phyloP scores from a whole-genome alignment of 2,329 filamentous ascomycete genomes.

The Beauveria australis region DNA sequence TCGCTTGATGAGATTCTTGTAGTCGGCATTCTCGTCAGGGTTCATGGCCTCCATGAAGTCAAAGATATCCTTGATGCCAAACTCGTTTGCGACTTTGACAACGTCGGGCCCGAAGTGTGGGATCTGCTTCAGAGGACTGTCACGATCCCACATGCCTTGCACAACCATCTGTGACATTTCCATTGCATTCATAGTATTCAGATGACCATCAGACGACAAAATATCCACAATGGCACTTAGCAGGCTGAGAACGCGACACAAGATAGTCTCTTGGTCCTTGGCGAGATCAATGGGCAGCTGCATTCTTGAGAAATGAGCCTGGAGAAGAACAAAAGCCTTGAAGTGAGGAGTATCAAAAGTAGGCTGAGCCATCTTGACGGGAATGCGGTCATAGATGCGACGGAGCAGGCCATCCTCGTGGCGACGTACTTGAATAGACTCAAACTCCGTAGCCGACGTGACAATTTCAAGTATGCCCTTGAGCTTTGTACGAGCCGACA shows the following conservation, averaged over 20 bases:
- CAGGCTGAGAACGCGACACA: conserved; percentile 77
- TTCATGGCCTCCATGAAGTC: conserved; percentile 99
- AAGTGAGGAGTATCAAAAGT: conserved; percentile 93
- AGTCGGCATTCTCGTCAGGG: conserved; percentile 80
- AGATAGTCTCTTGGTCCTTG: conserved; percentile 86
- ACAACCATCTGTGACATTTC: conserved; percentile 99
- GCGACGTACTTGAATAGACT: conserved; percentile 85
- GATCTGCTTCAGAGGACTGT: conserved; percentile 94
- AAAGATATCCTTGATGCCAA: conserved; percentile 83
- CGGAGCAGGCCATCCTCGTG: conserved; percentile 84
- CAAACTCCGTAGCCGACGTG: conserved; percentile 93
- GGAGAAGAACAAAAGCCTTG: conserved; percentile 94
- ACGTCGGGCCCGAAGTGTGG: conserved; percentile 83
- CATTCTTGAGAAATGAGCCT: conserved; percentile 97
- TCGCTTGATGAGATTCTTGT: conserved; percentile 66
- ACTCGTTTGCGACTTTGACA: conserved; percentile 73
- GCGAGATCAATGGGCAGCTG: conserved; percentile 90
- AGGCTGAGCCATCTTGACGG: conserved; percentile 86
- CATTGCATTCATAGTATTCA: conserved; percentile 98
- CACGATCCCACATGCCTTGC: conserved; percentile 97
- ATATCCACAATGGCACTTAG: conserved; percentile 92
- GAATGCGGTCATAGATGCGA: conserved; percentile 87
- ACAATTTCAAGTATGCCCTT: conserved; percentile 97
- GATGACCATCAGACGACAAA: conserved; percentile 85
- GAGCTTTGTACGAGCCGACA: conserved; percentile 82